Base-by-base conservation (phyloP, 1,139 yeast species). In the Casaregolazyma lundiana region DNA sequence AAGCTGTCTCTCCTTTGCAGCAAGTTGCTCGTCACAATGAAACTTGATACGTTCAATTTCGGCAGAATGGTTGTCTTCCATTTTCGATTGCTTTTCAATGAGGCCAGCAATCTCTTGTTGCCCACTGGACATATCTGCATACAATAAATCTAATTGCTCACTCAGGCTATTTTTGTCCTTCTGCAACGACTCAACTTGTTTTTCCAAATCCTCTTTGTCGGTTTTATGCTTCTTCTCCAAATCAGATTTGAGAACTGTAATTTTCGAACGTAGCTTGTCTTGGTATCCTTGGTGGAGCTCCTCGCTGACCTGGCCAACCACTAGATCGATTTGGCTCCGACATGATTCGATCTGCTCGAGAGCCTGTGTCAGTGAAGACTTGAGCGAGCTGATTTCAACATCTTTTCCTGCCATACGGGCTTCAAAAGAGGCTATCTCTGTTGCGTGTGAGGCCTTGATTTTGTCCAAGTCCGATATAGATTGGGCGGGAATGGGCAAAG, bases 261-360 rank as follows among this genome's bases (percentile, higher is more conserved):
- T 57, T 76, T 77, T 53, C 80, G 62, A 26, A 76, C 72, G 70
- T 5, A 81, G 81, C 56, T 83, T 83, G 49, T 75, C 74, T 54
- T 78, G 84, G 58, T 84, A 92, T 58, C 84, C 84, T 44, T 80
- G 76, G 2, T 83, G 84, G 11, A 84, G 67, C 54, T 80, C 85
- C 50, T 80, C 81, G 0, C 88, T 82, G 36, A 83, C 66, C 53
- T 75, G 73, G 50, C 78, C 78, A 26, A 81, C 65, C 52, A 77
- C 72, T 42, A 71, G 56, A 17, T 46, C 50, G 20, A 49, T 44
- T 50, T 73, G 78, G 2, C 77, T 67, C n/a, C 73, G 75, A 39
- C 65, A 65, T 39, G 75, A 77, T 26, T 70, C 62, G 9, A 53
- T 39, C n/a, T 50, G 48, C 21, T 50, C 46, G 24, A 57, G 59